Base-by-base conservation (phyloP, 1,284 basidiomycete genomes). In the Exobasidium cylindrosporum region DNA sequence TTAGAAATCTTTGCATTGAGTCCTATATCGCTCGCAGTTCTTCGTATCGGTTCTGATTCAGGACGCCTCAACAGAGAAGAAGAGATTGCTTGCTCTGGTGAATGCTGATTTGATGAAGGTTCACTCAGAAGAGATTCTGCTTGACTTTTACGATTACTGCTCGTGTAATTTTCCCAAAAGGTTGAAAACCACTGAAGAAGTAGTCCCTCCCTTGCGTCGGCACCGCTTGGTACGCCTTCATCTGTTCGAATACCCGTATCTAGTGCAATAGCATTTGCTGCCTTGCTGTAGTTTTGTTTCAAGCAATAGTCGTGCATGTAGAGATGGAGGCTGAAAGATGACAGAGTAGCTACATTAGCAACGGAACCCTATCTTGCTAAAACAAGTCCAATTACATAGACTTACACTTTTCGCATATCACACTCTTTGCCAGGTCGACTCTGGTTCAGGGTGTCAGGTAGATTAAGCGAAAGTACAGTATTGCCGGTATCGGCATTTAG, bases 231-330 rank as follows among this genome's bases (percentile, higher is more conserved):
- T 23, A 55, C 53, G 17, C 53, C 31, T 44, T 55, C 53, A 23
- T 55, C 53, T 29, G 31, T 31, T 44, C 53, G n/a, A 14, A 55
- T 14, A 29, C 53, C 31, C 23, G 53, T 55, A 21, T 55, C 53
- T 14, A 2, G 3, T 4, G 53, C 53, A n/a, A 55, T 40, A 2
- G 53, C 21, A 32, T 55, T 31, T 44, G 53, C 53, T 5, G 53
- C 21, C 5, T 55, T 55, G 29, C 13, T 44, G n/a, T 26, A 4
- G 30, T 55, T 55, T 6, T 55, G n/a, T 29, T 55, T 55, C 4
- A 55, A 29, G 17, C 53, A 55, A 44, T 55, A 55, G 21, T 55
- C 53, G 28, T 55, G 53, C 53, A 55, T 55, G 30, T 55, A 55
- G 21, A 55, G 53, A 17, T 55, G 53, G 13, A 55, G 53, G 14